phyloP scores from a whole-genome alignment of 225 moss, liverwort and hornwort species.

The Rhytidiadelphus loreus region DNA sequence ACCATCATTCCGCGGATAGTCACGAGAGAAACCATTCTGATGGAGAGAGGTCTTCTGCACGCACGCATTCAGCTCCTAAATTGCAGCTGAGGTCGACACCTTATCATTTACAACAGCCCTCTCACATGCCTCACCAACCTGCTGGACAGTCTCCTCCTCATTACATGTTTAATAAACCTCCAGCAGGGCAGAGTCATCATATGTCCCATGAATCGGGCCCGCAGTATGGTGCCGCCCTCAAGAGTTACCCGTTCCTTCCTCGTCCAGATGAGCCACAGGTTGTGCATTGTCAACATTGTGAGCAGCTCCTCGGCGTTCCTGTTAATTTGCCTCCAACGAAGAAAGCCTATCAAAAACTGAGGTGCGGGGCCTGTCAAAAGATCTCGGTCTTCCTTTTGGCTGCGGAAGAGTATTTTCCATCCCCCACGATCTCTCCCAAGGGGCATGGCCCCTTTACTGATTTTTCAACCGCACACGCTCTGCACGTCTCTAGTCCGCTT shows the following conservation, averaged over 20 bases:
- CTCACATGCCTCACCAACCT: slow-evolving; percentile 11
- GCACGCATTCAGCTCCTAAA: slow-evolving; percentile 1
- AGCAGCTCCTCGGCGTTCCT: slow-evolving; percentile 58
- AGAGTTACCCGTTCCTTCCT: slow-evolving; percentile 61
- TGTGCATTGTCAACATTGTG: slow-evolving; percentile 77
- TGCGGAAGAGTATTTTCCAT: slow-evolving; percentile 26
- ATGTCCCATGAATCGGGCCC: slow-evolving; percentile 10
- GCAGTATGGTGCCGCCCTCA: slow-evolving; percentile 3
- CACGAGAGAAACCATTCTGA: slow-evolving; percentile 23
- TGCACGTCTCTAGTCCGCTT: slow-evolving; percentile 2
- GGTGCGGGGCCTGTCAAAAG: slow-evolving; percentile 71
- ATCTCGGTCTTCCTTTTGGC: slow-evolving; percentile 41
- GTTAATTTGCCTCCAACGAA: slow-evolving; percentile 43
- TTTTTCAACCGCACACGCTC: neutral
- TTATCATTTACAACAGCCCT: slow-evolving; percentile 13
- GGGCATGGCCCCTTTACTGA: slow-evolving; percentile 9
- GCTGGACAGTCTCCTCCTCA: slow-evolving; percentile 21
- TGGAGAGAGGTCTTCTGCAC: slow-evolving; percentile 14
- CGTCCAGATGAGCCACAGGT: slow-evolving; percentile 52
- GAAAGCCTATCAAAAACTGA: slow-evolving; percentile 59
- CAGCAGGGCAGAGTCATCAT: slow-evolving; percentile 22
- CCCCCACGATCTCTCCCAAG: slow-evolving; percentile 25
- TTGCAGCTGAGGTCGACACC: slow-evolving; percentile 18
- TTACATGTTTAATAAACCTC: slow-evolving; percentile 18
- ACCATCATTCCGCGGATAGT: slow-evolving; percentile 9